Percentiles rank a stretch among this genome's conserved stretches.
phyloP scores from a whole-genome alignment of 176 grass and related monocot genomes.

The Raddia distichophylla region DNA sequence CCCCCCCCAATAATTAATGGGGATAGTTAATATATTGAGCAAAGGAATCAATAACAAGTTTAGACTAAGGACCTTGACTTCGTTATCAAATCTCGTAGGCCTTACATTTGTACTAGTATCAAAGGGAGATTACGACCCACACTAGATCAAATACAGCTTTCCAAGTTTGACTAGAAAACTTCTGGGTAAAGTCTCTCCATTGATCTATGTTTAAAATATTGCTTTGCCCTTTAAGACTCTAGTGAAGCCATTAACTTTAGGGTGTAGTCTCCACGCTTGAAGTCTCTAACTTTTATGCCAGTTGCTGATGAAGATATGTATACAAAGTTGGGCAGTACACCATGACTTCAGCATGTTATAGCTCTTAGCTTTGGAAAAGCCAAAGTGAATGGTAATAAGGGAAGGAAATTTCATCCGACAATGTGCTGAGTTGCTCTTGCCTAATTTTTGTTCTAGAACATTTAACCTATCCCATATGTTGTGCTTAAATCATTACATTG shows the following conservation, averaged over 20 bases:
- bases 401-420: neutral
- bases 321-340: neutral
- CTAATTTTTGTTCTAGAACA: neutral
- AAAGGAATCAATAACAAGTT: neutral
- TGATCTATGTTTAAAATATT: neutral
- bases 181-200: neutral
- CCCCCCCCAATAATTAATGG: neutral
- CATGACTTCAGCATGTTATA: neutral
- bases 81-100: neutral
- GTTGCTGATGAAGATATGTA: slow-evolving; percentile 9
- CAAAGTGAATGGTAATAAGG: slow-evolving; percentile 15
- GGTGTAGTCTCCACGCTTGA: neutral
- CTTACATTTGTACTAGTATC: neutral
- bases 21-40: neutral
- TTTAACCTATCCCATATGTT: neutral
- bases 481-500: neutral
- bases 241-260: neutral
- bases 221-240: neutral
- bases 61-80: neutral
- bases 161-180: neutral
- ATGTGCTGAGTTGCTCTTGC: neutral
- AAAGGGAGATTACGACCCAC: neutral
- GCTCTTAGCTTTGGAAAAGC: neutral
- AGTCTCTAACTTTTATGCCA: neutral
- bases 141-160: neutral